Percentiles rank a stretch among this genome's conserved stretches.
Evolutionary conservation across 108 stramenopile species (phyloP).

Genomic region (Nannochloropsis gaditana): DNA sequence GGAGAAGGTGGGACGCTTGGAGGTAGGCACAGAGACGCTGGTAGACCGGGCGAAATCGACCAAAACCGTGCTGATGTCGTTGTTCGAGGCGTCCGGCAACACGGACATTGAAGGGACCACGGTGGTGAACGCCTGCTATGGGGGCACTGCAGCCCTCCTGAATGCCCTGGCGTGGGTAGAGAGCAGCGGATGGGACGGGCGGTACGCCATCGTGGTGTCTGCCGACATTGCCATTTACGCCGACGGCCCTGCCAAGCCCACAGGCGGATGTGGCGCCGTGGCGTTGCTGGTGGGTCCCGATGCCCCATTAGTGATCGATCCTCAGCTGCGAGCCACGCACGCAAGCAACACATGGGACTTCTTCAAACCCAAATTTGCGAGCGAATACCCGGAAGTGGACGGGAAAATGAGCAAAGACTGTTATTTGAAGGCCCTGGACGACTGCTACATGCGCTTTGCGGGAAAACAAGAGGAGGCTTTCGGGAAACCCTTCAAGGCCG

Average conservation of each 20-base stretch:
- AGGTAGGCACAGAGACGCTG: slow-evolving; percentile 91
- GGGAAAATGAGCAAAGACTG: slow-evolving; percentile 85
- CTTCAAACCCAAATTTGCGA: slow-evolving; percentile 87
- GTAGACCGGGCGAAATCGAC: slow-evolving; percentile 93
- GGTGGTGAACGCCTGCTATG: slow-evolving; percentile 94
- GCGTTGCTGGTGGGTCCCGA: slow-evolving; percentile 84
- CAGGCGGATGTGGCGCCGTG: slow-evolving; percentile 90
- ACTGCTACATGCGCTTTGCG: slow-evolving; percentile 72
- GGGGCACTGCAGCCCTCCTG: slow-evolving; percentile 89
- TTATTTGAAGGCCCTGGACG: slow-evolving; percentile 88
- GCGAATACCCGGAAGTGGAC: slow-evolving; percentile 92
- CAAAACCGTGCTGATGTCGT: slow-evolving; percentile 87
- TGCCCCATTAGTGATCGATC: slow-evolving; percentile 74
- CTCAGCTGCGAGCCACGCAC: slow-evolving; percentile 72
- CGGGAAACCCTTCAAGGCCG: slow-evolving; percentile 46
- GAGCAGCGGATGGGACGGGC: slow-evolving; percentile 81
- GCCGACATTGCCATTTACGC: slow-evolving; percentile 72
- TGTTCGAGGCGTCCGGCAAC: slow-evolving; percentile 69
- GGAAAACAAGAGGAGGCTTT: slow-evolving; percentile 55
- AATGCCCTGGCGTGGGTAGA: slow-evolving; percentile 88
- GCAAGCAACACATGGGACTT: slow-evolving; percentile 92
- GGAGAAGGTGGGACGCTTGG: slow-evolving; percentile 63
- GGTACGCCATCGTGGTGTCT: slow-evolving; percentile 90
- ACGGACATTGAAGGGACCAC: slow-evolving; percentile 92
- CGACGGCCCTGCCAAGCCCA: slow-evolving; percentile 84